Evolutionary conservation across 441 rosid species (phyloP), one percentile per base, ranked within the genome.

Genomic region (Populus hybrid): DNA sequence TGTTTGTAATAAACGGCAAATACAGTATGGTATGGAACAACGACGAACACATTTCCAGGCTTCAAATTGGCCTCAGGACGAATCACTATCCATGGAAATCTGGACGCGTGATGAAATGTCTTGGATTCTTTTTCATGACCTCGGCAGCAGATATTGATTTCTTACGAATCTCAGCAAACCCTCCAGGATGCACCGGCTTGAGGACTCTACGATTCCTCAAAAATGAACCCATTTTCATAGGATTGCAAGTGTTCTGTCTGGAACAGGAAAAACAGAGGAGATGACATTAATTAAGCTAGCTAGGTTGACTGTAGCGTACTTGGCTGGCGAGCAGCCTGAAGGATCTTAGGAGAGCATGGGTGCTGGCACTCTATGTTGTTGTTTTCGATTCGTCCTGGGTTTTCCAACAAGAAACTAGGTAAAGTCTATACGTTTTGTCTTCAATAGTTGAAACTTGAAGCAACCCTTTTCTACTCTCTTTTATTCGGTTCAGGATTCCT

Each of bases 41-140:
- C 34, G 34, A 32, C 1, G 34, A 32, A 32, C 6, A 32, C 34
- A 32, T 32, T 32, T 32, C 6, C 34, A 32, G 34, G 34, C 34
- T 32, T 32, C 34, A 0, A 32, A 32, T 5, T 32, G 1, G 34
- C 34, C 34, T 32, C 34, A 32, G 34, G 34, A 32, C 34, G 34
- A 32, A 32, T 32, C 34, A 32, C 34, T 30, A 83, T 50, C 89
- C 90, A 87, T 0, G 90, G 89, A 65, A 73, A 81, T 75, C 23
- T 73, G 79, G 84, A 88, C 63, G 86, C 1, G 90, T 79, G 36
- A 87, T 79, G 18, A 78, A 83, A 80, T 87, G 86, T 71, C 87
- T 72, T 6, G 90, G 88, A 69, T 87, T 78, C 78, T 78, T 83
- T 64, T 69, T 74, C 88, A 88, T 86, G 68, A 86, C 78, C 34